These are phyloP conservation scores for Otatea glauca DNA, from an alignment of 176 grass and related monocot genomes.

Conservation along the genomic window DNA sequence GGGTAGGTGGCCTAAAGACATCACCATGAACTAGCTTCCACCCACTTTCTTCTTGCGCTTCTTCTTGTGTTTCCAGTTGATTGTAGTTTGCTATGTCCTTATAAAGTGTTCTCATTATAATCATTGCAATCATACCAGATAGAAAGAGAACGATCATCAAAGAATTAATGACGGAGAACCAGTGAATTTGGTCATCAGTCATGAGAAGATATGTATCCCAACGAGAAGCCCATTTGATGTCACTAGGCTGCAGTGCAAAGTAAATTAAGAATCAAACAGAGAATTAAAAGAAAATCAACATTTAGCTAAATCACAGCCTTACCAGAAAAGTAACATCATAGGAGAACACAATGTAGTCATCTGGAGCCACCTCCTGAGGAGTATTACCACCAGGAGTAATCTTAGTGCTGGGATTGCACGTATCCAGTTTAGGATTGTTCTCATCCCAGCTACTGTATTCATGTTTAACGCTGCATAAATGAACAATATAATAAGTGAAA, in stretches of 20 bases:
- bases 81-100: slow-evolving; percentile 4
- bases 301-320: background rate
- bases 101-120: background rate
- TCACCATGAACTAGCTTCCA: slow-evolving; percentile 4
- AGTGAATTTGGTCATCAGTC: background rate
- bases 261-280: background rate
- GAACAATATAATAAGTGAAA: background rate
- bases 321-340: background rate
- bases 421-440: background rate
- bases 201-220: background rate
- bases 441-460: background rate
- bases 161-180: background rate
- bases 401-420: background rate
- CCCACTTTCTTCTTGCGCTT: background rate
- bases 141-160: background rate
- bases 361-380: background rate
- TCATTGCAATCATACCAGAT: background rate
- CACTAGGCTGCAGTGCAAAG: background rate
- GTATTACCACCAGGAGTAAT: background rate
- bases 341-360: background rate
- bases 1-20: background rate
- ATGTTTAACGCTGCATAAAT: background rate
- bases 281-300: background rate
- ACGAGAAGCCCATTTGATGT: background rate
- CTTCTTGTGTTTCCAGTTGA: background rate